Conservation (phyloP, 2,329 filamentous ascomycete species). For the Gremmenia infestans region DNA sequence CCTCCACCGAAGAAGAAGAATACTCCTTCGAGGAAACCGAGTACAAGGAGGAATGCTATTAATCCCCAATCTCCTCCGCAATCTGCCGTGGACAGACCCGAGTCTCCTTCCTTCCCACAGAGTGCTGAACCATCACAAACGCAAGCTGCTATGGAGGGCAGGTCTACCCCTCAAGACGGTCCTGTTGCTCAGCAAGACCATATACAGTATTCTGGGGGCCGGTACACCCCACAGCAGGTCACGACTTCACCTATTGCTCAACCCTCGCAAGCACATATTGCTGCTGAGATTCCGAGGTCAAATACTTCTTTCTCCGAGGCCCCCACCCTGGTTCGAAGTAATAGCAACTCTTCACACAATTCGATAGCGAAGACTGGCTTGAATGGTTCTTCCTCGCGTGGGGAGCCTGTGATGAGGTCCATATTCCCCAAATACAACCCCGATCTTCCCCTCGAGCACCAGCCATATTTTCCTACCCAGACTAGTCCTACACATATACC, state of each 20-base stretch:
- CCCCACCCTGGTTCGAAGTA: slow-evolving; percentile 44
- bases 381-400: slow-evolving; percentile 25
- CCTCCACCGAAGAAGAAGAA: slow-evolving; percentile 28
- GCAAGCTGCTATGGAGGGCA: slow-evolving; percentile 14
- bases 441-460: slow-evolving; percentile 58
- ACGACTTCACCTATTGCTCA: slow-evolving; percentile 17
- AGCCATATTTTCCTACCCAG: slow-evolving; percentile 66
- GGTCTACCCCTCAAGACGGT: slow-evolving; percentile 8
- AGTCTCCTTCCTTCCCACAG: slow-evolving; percentile 18
- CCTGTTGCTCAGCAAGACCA: not conserved
- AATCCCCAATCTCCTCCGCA: slow-evolving; percentile 20
- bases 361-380: slow-evolving; percentile 50
- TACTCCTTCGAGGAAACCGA: slow-evolving; percentile 25
- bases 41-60: slow-evolving; percentile 22
- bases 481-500: slow-evolving; percentile 60
- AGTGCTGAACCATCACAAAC: slow-evolving; percentile 8
- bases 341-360: slow-evolving; percentile 46
- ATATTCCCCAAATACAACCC: slow-evolving; percentile 76
- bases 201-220: not conserved
- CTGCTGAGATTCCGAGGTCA: slow-evolving; percentile 35
- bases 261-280: slow-evolving; percentile 25
- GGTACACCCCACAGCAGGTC: not conserved
- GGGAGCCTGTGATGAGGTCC: slow-evolving; percentile 52
- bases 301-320: slow-evolving; percentile 49
- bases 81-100: slow-evolving; percentile 20